Evolutionary conservation across 257 asterid species (phyloP).

Genomic region (Apocynum venetum): DNA sequence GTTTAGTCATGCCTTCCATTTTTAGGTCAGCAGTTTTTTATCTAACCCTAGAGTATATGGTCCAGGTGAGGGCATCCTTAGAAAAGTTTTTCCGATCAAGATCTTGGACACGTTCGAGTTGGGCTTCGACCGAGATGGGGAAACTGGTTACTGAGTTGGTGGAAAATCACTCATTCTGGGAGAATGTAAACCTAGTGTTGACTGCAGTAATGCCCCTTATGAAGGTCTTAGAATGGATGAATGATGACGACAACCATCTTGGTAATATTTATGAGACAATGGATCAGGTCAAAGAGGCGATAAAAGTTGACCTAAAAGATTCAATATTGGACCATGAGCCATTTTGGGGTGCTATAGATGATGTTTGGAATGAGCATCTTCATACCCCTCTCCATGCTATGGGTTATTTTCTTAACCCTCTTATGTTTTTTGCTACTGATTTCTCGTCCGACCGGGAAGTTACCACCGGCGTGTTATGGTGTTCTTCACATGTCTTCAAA

Average conservation of each 20-base stretch:
- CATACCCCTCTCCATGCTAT: conserved; percentile 57
- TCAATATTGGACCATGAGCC: conserved; percentile 28
- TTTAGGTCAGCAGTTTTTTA: conserved; percentile 29
- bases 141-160: conserved; percentile 33
- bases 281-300: conserved; percentile 58
- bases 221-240: conserved; percentile 34
- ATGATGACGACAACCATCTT: conserved; percentile 16
- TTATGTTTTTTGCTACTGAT: conserved; percentile 30
- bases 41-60: conserved; percentile 46
- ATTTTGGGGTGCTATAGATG: conserved; percentile 52
- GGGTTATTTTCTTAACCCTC: conserved; percentile 56
- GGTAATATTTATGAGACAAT: conserved; percentile 49
- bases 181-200: conserved; percentile 24
- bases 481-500: conserved; percentile 26
- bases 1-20: conserved; percentile 26
- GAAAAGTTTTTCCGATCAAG: conserved; percentile 28
- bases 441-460: conserved; percentile 44
- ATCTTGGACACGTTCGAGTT: conserved; percentile 10
- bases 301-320: conserved; percentile 29
- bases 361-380: conserved; percentile 48
- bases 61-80: conserved; percentile 21
- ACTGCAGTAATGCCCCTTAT: conserved; percentile 50
- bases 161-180: conserved; percentile 40
- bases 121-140: conserved; percentile 26
- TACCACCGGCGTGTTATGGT: conserved; percentile 31